Evolutionary conservation across 1,139 yeast genomes (phyloP), one percentile per base, ranked within the genome.

Genomic region (Blastobotrys apis): DNA sequence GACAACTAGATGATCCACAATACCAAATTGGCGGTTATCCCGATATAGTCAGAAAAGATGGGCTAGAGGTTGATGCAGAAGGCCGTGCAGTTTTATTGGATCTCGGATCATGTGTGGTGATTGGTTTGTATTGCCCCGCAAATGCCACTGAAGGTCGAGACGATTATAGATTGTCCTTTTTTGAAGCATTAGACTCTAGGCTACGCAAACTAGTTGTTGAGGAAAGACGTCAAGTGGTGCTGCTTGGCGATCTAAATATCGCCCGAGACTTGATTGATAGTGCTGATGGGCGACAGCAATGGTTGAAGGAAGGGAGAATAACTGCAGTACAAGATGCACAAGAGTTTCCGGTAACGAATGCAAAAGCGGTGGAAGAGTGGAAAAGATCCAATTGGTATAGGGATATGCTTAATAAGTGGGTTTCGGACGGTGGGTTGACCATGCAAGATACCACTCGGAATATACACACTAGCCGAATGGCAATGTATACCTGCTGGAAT

Each of bases 401-500:
- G 23, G 41, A 44, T n/a, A 49, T 63, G 23, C 51, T 67, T 33
- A 56, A 64, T 34, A 37, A 49, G 17, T 64, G 68, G 61, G 47
- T 63, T 1, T 5, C 20, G 9, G 33, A 33, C n/a, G 30, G 13
- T 3, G 20, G 17, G 16, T 21, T 15, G 6, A 2, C 16, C 5
- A 60, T 87, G 27, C 64, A 71, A 43, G 98, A 92, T 59, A 71
- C 87, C 0, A 77, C 85, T 0, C 69, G 98, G 40, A 60, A 64
- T 25, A 50, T 62, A 2, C 82, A 81, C 51, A 81, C 83, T 1
- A 65, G 79, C 21, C 67, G 80, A 44, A 62, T 75, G 59, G 78
- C 76, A 22, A 72, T 88, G 77, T 92, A 84, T 58, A 90, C 97
- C 0, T 94, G 92, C 41, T 92, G 98, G 98, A 90, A 88, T 59